Conservation (phyloP, 202 grass and related monocot species). For the Elaeis oleifera region DNA sequence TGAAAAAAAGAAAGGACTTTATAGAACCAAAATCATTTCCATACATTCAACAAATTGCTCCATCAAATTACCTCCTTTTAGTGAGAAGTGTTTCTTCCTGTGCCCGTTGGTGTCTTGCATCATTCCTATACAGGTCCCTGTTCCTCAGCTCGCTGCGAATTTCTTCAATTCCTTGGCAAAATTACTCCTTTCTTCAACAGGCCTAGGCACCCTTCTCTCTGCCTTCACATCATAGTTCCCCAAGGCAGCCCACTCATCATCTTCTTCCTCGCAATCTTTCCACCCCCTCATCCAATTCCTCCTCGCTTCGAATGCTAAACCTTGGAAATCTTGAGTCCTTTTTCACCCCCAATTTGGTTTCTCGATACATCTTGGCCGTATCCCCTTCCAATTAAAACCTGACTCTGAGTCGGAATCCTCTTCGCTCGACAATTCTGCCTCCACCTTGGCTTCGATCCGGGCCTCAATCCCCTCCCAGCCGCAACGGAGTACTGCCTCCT, state of each 20-base stretch:
- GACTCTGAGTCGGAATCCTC: constrained; percentile 15
- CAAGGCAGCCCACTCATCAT: constrained; percentile 66
- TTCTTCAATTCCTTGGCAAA: constrained; percentile 40
- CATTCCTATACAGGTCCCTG: constrained; percentile 36
- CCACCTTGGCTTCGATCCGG: constrained; percentile 37
- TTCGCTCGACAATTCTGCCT: constrained; percentile 41
- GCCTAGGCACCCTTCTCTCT: constrained; percentile 46
- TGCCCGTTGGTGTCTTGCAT: constrained; percentile 32
- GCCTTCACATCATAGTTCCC: constrained; percentile 69
- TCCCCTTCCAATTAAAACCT: background rate
- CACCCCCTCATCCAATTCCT: constrained; percentile 9
- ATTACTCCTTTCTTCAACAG: constrained; percentile 27
- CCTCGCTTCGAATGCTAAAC: constrained; percentile 26
- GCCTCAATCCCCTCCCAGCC: constrained; percentile 11
- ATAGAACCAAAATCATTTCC: no score
- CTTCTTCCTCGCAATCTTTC: constrained; percentile 34
- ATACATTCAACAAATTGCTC: background rate
- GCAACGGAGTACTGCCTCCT: constrained; percentile 33
- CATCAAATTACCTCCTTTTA: constrained; percentile 50
- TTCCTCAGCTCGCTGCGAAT: constrained; percentile 58
- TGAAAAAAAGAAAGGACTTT: no score
- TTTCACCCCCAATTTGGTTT: background rate
- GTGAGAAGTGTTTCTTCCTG: constrained; percentile 57
- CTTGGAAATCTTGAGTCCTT: constrained; percentile 32
- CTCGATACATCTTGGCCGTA: background rate